These are phyloP conservation scores for Monosiga brevicollis DNA, from an alignment of 78 protist genomes.

Conservation along the genomic window DNA sequence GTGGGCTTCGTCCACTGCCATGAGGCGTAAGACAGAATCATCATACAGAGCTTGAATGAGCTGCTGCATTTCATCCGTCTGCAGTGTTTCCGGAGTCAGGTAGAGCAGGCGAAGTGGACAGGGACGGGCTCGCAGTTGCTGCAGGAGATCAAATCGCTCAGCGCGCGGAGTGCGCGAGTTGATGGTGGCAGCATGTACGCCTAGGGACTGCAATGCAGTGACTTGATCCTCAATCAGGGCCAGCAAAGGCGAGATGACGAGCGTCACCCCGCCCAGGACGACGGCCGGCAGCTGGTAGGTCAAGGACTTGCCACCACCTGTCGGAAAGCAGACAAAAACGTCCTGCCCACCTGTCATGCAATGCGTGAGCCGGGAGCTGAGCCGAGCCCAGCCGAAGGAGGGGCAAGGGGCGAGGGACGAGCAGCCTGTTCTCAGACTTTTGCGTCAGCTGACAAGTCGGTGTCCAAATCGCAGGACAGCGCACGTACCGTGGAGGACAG, in stretches of 20 bases:
- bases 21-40: slow-evolving; percentile 15
- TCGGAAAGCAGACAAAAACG: slow-evolving; percentile 90
- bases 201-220: background rate
- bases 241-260: slow-evolving; percentile 93
- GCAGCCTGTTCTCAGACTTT: too few relatives aligned
- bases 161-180: too few relatives aligned
- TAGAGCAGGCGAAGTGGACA: slow-evolving; percentile 53
- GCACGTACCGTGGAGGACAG: too few relatives aligned
- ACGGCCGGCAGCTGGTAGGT: slow-evolving; percentile 85
- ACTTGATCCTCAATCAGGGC: slow-evolving; percentile 97
- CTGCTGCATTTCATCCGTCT: slow-evolving; percentile 6
- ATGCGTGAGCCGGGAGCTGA: too few relatives aligned
- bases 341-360: slow-evolving; percentile 67
- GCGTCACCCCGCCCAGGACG: slow-evolving; percentile 40
- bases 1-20: slow-evolving; percentile 95
- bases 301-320: slow-evolving; percentile 98
- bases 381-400: too few relatives aligned
- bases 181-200: too few relatives aligned
- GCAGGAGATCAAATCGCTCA: too few relatives aligned
- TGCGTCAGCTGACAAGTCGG: too few relatives aligned
- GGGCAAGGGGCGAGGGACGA: too few relatives aligned
- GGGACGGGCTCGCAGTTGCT: too few relatives aligned
- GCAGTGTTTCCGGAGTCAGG: slow-evolving; percentile 78
- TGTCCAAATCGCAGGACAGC: too few relatives aligned
- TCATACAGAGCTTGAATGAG: background rate